Evolutionary conservation across 257 asterid genomes (phyloP).

Genomic region (Solanum gandarillasii): DNA sequence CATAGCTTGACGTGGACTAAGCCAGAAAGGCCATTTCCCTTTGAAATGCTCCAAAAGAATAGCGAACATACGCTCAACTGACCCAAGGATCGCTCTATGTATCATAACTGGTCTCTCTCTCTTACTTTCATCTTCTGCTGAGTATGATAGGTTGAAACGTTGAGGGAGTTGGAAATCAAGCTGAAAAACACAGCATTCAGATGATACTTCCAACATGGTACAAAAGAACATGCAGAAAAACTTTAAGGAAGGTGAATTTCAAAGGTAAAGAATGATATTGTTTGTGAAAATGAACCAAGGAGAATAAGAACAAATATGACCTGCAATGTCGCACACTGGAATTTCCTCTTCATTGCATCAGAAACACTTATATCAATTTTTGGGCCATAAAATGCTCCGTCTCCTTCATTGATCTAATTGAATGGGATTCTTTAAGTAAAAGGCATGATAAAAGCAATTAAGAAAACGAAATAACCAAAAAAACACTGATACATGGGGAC

Average conservation of each 20-base stretch:
- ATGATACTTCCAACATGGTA: neutral
- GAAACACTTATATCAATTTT: conserved; percentile 69
- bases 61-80: conserved; percentile 97
- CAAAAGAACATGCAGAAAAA: neutral
- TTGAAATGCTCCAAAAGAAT: conserved; percentile 90
- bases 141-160: conserved; percentile 81
- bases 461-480: neutral
- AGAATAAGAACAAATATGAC: conserved; percentile 23
- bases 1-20: conserved; percentile 95
- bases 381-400: conserved; percentile 97
- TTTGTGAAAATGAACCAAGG: neutral
- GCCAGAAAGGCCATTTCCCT: conserved; percentile 99
- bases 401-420: conserved; percentile 78
- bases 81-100: conserved; percentile 86
- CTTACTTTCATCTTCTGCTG: conserved; percentile 89
- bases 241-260: conserved; percentile 6
- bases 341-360: conserved; percentile 94
- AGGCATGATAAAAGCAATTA: conserved; percentile 3
- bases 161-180: conserved; percentile 96
- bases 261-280: neutral
- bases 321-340: conserved; percentile 97
- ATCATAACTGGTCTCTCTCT: conserved; percentile 97
- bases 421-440: conserved; percentile 9
- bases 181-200: conserved; percentile 42
- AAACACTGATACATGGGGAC: neutral